Evolutionary conservation across 345 rosid species (phyloP).

Genomic region (Salix koriyanagi): DNA sequence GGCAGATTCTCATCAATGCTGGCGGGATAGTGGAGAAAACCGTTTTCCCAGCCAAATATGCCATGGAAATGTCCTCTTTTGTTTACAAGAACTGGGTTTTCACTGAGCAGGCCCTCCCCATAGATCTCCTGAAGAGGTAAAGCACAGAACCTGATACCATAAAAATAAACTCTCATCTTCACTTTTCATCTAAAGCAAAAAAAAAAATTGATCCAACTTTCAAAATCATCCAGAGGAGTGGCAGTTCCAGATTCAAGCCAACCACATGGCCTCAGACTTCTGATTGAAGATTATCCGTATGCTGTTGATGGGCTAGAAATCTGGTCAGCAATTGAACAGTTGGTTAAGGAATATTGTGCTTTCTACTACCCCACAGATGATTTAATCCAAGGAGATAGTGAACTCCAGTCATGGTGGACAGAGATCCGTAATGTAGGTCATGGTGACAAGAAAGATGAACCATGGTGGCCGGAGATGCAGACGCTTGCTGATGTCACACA

Average conservation of each 20-base stretch:
- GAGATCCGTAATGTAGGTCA: constrained; percentile 71
- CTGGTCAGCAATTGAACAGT: constrained; percentile 80
- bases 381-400: constrained; percentile 51
- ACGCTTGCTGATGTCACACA: constrained; percentile 51
- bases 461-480: constrained; percentile 80
- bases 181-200: background rate
- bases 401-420: constrained; percentile 87
- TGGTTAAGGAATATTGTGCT: constrained; percentile 77
- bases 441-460: constrained; percentile 63
- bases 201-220: background rate
- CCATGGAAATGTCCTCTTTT: constrained; percentile 76
- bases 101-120: constrained; percentile 78
- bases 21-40: constrained; percentile 71
- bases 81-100: constrained; percentile 72
- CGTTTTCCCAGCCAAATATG: constrained; percentile 66
- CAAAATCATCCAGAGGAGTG: constrained; percentile 53
- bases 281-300: constrained; percentile 81
- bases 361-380: constrained; percentile 62
- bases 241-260: constrained; percentile 51
- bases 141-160: background rate
- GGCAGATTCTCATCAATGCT: constrained; percentile 80
- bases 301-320: constrained; percentile 92
- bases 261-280: constrained; percentile 58
- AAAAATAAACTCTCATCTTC: background rate
- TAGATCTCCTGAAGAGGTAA: constrained; percentile 74